Percentiles rank a stretch among this genome's conserved stretches.
Evolutionary conservation across 2,329 filamentous ascomycete species (phyloP).

Genomic region (Dactylellina leptospora): DNA sequence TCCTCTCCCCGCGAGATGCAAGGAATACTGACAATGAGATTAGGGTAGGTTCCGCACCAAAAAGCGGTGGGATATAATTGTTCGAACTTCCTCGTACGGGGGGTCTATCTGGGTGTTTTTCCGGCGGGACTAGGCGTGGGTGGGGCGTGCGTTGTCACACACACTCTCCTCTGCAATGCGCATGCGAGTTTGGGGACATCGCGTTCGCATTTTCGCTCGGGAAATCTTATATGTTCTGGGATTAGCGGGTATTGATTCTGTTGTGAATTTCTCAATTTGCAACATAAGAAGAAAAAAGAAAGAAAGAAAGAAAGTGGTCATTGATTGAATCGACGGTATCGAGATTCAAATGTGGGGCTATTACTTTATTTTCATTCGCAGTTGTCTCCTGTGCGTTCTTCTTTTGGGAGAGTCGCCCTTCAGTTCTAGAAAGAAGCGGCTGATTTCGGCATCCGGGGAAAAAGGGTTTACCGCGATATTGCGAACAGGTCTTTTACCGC

Average conservation of each 20-base stretch:
- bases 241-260: slow-evolving; percentile 13
- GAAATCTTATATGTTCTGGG: slow-evolving; percentile 49
- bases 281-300: background rate
- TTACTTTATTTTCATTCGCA: background rate
- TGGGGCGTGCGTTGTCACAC: background rate
- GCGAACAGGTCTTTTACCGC: too few relatives aligned
- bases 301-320: background rate
- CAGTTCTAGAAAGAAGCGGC: too few relatives aligned
- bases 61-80: too few relatives aligned
- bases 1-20: too few relatives aligned
- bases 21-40: too few relatives aligned
- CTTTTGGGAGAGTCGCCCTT: background rate
- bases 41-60: too few relatives aligned
- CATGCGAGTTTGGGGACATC: slow-evolving; percentile 23
- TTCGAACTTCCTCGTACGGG: too few relatives aligned
- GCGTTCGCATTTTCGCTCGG: slow-evolving; percentile 15
- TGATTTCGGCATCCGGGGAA: too few relatives aligned
- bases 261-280: background rate
- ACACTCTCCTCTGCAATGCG: slow-evolving; percentile 4
- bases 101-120: too few relatives aligned
- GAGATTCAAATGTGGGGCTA: background rate
- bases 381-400: background rate
- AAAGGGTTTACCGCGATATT: too few relatives aligned
- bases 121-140: too few relatives aligned
- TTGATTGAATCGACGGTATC: too few relatives aligned